These are phyloP conservation scores for Gaultheria prostrata DNA, from an alignment of 148 eudicot species.

Conservation along the genomic window DNA sequence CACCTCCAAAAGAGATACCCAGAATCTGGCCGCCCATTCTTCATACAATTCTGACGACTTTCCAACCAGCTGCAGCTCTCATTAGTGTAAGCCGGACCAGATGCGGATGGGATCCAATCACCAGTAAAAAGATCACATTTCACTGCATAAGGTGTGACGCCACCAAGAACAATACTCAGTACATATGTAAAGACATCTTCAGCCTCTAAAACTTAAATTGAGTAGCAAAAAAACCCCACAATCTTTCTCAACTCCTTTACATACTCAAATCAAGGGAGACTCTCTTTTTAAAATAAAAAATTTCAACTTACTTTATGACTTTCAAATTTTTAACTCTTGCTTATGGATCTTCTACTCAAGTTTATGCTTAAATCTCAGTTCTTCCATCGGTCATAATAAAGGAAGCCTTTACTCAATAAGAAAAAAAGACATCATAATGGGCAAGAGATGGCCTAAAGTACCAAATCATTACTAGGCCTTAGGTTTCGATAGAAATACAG, in stretches of 20 bases:
- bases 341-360: not conserved
- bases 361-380: not conserved
- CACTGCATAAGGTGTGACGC: slow-evolving; percentile 29
- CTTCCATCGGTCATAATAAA: not conserved
- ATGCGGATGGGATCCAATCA: slow-evolving; percentile 65
- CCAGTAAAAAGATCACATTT: slow-evolving; percentile 68
- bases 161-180: not conserved
- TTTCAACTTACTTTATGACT: not conserved
- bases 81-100: slow-evolving; percentile 65
- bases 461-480: not conserved
- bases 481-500: not conserved
- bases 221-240: not conserved
- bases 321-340: not conserved
- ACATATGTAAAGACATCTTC: not conserved
- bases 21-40: slow-evolving; percentile 76
- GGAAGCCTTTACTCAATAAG: not conserved
- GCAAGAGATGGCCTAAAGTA: not conserved
- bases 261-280: not conserved
- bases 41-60: slow-evolving; percentile 69
- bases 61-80: slow-evolving; percentile 66
- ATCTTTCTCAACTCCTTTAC: not conserved
- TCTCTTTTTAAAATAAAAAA: not conserved
- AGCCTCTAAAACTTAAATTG: not conserved
- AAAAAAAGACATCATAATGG: not conserved
- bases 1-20: slow-evolving; percentile 66